These are phyloP conservation scores for Secale cereale DNA, from an alignment of 176 grass and related monocot genomes.

Conservation along the genomic window DNA sequence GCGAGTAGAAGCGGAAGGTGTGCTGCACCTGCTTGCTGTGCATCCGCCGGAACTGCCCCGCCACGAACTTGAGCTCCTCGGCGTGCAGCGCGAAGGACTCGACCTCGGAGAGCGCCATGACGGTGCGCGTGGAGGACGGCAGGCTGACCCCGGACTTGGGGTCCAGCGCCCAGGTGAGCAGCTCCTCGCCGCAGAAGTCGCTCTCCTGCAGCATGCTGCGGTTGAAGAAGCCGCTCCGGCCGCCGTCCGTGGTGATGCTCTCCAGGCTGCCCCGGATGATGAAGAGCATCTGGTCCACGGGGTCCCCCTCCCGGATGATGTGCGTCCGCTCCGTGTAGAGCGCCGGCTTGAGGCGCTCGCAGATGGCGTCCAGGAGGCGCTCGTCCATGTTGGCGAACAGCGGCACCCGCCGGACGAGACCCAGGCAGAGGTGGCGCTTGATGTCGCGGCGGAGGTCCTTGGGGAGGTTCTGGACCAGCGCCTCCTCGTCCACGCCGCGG, in stretches of 20 bases:
- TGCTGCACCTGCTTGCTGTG: conserved; percentile 80
- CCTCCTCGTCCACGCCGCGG: conserved; percentile 68
- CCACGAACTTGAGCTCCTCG: conserved; percentile 78
- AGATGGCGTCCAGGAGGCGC: conserved; percentile 74
- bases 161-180: conserved; percentile 71
- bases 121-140: conserved; percentile 62
- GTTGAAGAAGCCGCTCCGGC: conserved; percentile 67
- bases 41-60: conserved; percentile 56
- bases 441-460: conserved; percentile 82
- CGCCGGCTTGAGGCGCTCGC: conserved; percentile 63
- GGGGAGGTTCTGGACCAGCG: conserved; percentile 61
- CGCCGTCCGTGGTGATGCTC: conserved; percentile 70
- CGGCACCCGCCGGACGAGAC: conserved; percentile 57
- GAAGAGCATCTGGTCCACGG: conserved; percentile 76
- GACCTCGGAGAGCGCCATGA: conserved; percentile 63
- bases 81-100: conserved; percentile 60
- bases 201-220: conserved; percentile 39
- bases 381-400: conserved; percentile 85
- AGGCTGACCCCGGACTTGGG: conserved; percentile 56
- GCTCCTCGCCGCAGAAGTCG: conserved; percentile 77
- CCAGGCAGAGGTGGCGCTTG: conserved; percentile 80
- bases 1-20: conserved; percentile 76
- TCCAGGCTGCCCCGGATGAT: conserved; percentile 61
- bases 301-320: conserved; percentile 64
- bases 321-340: conserved; percentile 57